phyloP scores from a whole-genome alignment of 352 stramenopile genomes.

The Globisporangium nodosum region DNA sequence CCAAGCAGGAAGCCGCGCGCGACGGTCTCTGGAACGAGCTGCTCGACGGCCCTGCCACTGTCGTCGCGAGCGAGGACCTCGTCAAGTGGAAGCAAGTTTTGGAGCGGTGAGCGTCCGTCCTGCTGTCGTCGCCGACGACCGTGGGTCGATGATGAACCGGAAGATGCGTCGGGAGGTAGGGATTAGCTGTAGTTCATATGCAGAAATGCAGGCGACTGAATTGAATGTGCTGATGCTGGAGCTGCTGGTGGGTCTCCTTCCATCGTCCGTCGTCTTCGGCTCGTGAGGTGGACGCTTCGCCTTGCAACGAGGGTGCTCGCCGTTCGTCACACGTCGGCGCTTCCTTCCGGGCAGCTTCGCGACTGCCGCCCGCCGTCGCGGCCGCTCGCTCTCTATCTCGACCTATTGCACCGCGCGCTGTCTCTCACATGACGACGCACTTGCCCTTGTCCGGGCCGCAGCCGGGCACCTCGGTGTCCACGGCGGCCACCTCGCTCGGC shows the following conservation, averaged over 20 bases:
- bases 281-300: too few relatives aligned
- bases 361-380: neutral
- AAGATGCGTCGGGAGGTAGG: too few relatives aligned
- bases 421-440: conserved; percentile 14
- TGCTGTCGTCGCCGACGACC: too few relatives aligned
- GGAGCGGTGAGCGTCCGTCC: conserved; percentile 3
- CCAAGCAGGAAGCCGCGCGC: conserved; percentile 21
- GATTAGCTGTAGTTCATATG: neutral
- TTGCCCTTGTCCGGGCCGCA: conserved; percentile 48
- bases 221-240: too few relatives aligned
- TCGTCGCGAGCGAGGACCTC: conserved; percentile 6
- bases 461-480: conserved; percentile 85
- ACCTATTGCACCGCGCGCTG: too few relatives aligned
- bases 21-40: conserved; percentile 23
- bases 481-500: conserved; percentile 68
- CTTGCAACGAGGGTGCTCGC: too few relatives aligned
- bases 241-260: too few relatives aligned
- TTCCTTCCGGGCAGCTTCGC: too few relatives aligned
- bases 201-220: too few relatives aligned
- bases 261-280: too few relatives aligned
- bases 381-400: neutral
- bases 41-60: neutral
- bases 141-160: too few relatives aligned
- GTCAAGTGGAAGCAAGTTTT: conserved; percentile 16
- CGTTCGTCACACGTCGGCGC: too few relatives aligned